Evolutionary conservation across 73 alveolate species (phyloP).

Genomic region (Paramecium primaurelia): DNA sequence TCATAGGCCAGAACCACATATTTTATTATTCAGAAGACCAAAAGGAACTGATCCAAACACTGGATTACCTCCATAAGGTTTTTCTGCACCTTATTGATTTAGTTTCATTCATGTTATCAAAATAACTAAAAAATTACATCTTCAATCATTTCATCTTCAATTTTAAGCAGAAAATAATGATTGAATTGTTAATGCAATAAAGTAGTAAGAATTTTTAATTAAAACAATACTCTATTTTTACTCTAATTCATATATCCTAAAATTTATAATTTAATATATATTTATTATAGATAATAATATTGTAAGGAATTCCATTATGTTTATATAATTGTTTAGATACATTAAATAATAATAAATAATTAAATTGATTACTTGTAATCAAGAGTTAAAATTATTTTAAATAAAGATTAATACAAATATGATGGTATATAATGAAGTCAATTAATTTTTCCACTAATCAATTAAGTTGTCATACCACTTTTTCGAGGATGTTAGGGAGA

Average conservation of each 20-base stretch:
- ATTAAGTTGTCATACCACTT: not conserved
- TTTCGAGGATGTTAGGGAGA: not conserved
- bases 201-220: too few relatives aligned
- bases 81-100: slow-evolving; percentile 61
- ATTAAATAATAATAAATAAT: too few relatives aligned
- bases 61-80: slow-evolving; percentile 77
- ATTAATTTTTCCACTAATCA: not conserved
- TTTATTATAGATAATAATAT: too few relatives aligned
- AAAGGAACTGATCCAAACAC: slow-evolving; percentile 97
- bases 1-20: slow-evolving; percentile 95
- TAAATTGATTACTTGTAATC: not conserved
- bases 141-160: not conserved
- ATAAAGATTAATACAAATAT: not conserved
- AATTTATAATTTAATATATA: too few relatives aligned
- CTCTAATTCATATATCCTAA: too few relatives aligned
- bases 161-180: not conserved
- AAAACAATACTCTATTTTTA: not conserved
- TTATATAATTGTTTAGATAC: too few relatives aligned
- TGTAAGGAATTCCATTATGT: too few relatives aligned
- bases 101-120: not conserved
- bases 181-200: not conserved
- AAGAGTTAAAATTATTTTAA: not conserved
- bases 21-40: slow-evolving; percentile 93
- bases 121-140: not conserved
- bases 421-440: not conserved